Evolutionary conservation across 345 rosid genomes (phyloP).

Genomic region (Erysimum cheiranthoides): DNA sequence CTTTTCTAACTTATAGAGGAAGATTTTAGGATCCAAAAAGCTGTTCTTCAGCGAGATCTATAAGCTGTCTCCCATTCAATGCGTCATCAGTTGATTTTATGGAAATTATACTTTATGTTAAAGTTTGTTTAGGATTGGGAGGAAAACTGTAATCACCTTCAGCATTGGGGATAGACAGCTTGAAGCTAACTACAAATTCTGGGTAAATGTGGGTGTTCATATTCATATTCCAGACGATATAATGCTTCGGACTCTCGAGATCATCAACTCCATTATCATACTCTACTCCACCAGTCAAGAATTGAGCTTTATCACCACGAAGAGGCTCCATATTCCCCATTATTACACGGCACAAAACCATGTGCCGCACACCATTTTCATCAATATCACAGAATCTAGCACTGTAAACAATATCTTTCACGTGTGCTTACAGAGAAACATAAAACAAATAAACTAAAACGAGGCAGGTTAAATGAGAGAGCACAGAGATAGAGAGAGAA

Average conservation of each 20-base stretch:
- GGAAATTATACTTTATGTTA: not conserved
- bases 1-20: conserved; percentile 24
- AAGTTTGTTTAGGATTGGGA: conserved; percentile 8
- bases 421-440: conserved; percentile 31
- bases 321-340: conserved; percentile 85
- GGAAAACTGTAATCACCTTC: conserved; percentile 44
- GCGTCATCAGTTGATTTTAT: conserved; percentile 47
- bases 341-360: conserved; percentile 81
- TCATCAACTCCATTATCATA: conserved; percentile 88
- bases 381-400: conserved; percentile 82
- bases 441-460: not conserved
- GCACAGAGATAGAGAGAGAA: not conserved
- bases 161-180: conserved; percentile 54
- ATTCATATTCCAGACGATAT: conserved; percentile 84
- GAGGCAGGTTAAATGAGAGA: not conserved
- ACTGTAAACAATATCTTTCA: conserved; percentile 57
- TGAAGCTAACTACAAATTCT: conserved; percentile 91
- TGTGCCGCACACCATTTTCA: conserved; percentile 70
- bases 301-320: conserved; percentile 56
- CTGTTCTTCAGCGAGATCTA: conserved; percentile 29
- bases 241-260: conserved; percentile 64
- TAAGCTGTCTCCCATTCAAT: conserved; percentile 44
- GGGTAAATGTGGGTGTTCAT: conserved; percentile 81
- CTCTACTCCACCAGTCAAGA: conserved; percentile 54
- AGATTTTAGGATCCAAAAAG: conserved; percentile 28